Conservation (phyloP, 805 yeast genomes). For the Ogataea pilisensis region DNA sequence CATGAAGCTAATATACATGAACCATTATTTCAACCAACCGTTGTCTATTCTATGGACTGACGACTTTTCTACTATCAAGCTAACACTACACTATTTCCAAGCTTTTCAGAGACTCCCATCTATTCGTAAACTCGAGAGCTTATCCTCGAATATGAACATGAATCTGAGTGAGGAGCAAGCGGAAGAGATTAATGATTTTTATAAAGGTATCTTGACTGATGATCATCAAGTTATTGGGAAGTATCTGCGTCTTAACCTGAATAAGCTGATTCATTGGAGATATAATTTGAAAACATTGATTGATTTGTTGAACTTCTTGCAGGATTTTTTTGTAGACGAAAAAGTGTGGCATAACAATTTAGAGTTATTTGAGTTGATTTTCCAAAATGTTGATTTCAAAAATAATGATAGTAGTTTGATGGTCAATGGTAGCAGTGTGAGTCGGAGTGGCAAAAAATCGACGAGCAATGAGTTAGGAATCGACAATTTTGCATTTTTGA, state of each 20-base stretch:
- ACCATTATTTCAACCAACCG: constrained; percentile 33
- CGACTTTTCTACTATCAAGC: constrained; percentile 22
- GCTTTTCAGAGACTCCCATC: constrained; percentile 28
- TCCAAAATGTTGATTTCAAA: constrained; percentile 16
- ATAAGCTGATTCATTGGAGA: constrained; percentile 29
- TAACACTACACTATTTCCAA: constrained; percentile 22
- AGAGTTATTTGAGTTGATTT: constrained; percentile 25
- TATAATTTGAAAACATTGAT: constrained; percentile 23
- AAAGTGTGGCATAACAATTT: constrained; percentile 29
- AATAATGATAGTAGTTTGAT: neutral
- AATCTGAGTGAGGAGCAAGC: neutral
- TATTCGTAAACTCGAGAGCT: constrained; percentile 16
- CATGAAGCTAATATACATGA: constrained; percentile 32
- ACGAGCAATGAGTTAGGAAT: neutral
- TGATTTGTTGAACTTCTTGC: constrained; percentile 27
- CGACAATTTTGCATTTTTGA: constrained; percentile 17
- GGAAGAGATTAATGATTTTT: constrained; percentile 15
- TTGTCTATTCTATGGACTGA: constrained; percentile 31
- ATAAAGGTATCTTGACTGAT: constrained; percentile 17
- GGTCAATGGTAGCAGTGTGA: constrained; percentile 11
- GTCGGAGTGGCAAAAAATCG: no score
- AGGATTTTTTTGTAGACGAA: constrained; percentile 21
- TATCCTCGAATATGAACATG: constrained; percentile 1
- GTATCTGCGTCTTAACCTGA: constrained; percentile 21
- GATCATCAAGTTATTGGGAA: constrained; percentile 21